Evolutionary conservation across 2,329 filamentous ascomycete genomes (phyloP).

Genomic region (Coniochaeta hoffmannii): DNA sequence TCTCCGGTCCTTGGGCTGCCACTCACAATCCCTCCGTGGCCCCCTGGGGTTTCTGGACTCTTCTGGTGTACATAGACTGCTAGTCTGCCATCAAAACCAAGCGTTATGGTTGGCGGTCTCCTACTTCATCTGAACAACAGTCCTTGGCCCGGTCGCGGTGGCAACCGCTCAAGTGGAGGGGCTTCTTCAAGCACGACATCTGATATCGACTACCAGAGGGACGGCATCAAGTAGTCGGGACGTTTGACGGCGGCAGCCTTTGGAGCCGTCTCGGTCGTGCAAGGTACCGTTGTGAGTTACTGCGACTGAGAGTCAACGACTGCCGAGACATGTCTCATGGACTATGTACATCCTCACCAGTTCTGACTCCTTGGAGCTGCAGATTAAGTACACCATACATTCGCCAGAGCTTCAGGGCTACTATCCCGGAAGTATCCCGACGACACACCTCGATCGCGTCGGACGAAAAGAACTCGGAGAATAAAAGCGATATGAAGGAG

Average conservation of each 20-base stretch:
- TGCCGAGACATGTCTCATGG: background rate
- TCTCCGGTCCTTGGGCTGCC: background rate
- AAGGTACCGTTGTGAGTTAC: background rate
- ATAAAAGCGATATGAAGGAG: background rate
- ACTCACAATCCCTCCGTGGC: too few species aligned
- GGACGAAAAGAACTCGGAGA: background rate
- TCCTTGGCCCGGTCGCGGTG: background rate
- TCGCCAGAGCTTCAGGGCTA: background rate
- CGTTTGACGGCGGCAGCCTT: background rate
- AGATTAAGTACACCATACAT: background rate
- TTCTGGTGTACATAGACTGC: too few species aligned
- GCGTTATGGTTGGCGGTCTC: background rate
- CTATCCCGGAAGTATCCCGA: background rate
- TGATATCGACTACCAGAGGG: background rate
- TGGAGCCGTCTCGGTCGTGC: background rate
- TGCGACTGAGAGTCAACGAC: background rate
- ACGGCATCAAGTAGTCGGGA: background rate
- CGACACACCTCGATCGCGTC: background rate
- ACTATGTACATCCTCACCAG: background rate
- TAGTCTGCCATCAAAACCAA: background rate
- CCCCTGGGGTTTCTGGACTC: too few species aligned
- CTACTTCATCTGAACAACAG: background rate
- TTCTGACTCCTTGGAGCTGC: background rate
- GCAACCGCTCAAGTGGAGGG: background rate
- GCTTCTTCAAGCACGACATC: background rate